These are phyloP conservation scores for Ganoderma resinaceum DNA, from an alignment of 1,284 basidiomycete species.

Conservation along the genomic window DNA sequence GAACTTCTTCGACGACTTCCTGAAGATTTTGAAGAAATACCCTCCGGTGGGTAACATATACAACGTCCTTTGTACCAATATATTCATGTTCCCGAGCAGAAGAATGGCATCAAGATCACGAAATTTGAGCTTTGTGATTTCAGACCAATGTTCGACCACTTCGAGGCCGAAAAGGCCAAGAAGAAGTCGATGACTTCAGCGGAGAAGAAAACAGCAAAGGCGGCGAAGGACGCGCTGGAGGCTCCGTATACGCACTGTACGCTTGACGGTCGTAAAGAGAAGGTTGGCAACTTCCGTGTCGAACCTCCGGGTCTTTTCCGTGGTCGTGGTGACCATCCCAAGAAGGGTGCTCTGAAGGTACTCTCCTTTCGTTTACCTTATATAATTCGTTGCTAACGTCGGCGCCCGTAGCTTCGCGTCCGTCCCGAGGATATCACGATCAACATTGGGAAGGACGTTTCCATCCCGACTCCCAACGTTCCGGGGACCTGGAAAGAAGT, in stretches of 20 bases:
- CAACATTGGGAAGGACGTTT: constrained; percentile 84
- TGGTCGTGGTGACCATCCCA: constrained; percentile 98
- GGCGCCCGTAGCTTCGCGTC: constrained; percentile 71
- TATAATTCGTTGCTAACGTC: constrained; percentile 6
- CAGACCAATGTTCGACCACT: constrained; percentile 92
- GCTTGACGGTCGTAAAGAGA: constrained; percentile 96
- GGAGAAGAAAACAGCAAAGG: constrained; percentile 92
- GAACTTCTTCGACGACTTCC: constrained; percentile 97
- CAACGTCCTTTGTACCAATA: constrained; percentile 4
- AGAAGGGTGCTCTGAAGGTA: constrained; percentile 96
- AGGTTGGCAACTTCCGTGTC: constrained; percentile 97
- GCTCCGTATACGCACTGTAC: constrained; percentile 86
- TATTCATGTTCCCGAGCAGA: constrained; percentile 45
- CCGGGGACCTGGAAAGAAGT: constrained; percentile 88
- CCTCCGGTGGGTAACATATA: constrained; percentile 76
- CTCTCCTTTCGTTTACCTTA: constrained; percentile 14
- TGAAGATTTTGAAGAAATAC: constrained; percentile 77
- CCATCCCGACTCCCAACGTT: constrained; percentile 85
- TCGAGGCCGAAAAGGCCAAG: constrained; percentile 91
- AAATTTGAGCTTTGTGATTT: constrained; percentile 92
- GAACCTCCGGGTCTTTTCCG: constrained; percentile 98
- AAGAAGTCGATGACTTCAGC: constrained; percentile 88
- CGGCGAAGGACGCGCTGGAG: constrained; percentile 85
- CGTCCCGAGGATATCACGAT: constrained; percentile 93
- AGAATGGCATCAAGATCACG: constrained; percentile 79